These are phyloP conservation scores for Camellia granthamiana DNA, from an alignment of 148 eudicot genomes.

Conservation along the genomic window DNA sequence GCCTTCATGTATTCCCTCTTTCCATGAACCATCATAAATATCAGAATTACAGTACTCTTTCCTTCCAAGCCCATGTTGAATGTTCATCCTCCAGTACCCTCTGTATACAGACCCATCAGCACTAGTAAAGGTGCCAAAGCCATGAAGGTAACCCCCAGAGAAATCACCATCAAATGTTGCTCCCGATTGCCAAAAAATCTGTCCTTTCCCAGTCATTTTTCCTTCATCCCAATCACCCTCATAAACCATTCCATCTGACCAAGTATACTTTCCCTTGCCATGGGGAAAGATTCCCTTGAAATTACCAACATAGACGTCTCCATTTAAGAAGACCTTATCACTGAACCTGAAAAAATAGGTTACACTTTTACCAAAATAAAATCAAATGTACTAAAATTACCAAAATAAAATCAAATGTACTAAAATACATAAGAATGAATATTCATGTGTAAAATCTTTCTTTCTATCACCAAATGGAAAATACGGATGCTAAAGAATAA, in stretches of 20 bases:
- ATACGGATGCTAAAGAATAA: background rate
- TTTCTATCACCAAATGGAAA: background rate
- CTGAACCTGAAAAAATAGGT: constrained; percentile 28
- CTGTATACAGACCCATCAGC: constrained; percentile 60
- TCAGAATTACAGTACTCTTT: constrained; percentile 72
- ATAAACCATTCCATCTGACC: constrained; percentile 79
- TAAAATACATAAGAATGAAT: background rate
- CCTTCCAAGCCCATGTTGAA: constrained; percentile 77
- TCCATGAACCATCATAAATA: constrained; percentile 90
- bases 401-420: background rate
- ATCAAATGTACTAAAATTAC: background rate
- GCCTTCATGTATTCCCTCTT: constrained; percentile 84
- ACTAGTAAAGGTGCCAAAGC: constrained; percentile 53
- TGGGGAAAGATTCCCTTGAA: constrained; percentile 59
- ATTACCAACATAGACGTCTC: constrained; percentile 66
- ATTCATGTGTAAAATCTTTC: background rate
- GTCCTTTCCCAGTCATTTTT: constrained; percentile 83
- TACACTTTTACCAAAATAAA: background rate
- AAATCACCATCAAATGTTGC: constrained; percentile 78
- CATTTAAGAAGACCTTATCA: constrained; percentile 55
- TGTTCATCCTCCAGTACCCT: constrained; percentile 86
- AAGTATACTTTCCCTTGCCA: constrained; percentile 82
- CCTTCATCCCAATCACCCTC: constrained; percentile 93
- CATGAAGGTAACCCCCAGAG: constrained; percentile 87
- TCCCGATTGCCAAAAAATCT: constrained; percentile 65